phyloP scores from a whole-genome alignment of 192 early-diverging fungal genomes.

The Backusella liffmaniae region DNA sequence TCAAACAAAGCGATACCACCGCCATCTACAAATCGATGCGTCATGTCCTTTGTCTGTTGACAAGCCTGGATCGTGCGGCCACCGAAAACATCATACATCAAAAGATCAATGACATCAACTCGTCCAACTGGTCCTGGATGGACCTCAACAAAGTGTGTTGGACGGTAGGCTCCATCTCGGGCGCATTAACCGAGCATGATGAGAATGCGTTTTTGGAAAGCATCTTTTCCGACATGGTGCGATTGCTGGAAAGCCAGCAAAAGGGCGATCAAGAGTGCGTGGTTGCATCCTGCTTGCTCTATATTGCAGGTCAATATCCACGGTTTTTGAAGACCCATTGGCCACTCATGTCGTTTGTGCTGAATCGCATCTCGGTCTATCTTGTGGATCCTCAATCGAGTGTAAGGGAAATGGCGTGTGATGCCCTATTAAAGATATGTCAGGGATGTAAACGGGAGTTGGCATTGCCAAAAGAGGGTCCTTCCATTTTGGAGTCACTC shows the following conservation, averaged over 20 bases:
- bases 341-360: constrained; percentile 12
- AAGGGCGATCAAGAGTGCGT: constrained; percentile 17
- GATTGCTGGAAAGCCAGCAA: neutral
- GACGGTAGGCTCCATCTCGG: constrained; percentile 14
- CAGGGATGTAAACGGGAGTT: constrained; percentile 23
- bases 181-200: neutral
- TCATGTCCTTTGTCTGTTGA: neutral
- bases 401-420: constrained; percentile 26
- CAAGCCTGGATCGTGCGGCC: neutral
- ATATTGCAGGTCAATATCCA: constrained; percentile 27
- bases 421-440: constrained; percentile 23
- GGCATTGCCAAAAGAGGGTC: neutral
- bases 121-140: constrained; percentile 4
- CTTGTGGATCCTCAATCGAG: constrained; percentile 15
- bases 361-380: constrained; percentile 13
- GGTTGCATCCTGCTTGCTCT: constrained; percentile 20
- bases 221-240: neutral
- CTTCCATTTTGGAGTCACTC: constrained; percentile 13
- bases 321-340: constrained; percentile 19
- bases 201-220: constrained; percentile 11
- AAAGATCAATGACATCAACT: neutral
- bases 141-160: constrained; percentile 10
- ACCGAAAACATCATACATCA: constrained; percentile 10
- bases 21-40: constrained; percentile 12
- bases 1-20: constrained; percentile 20